Evolutionary conservation across 257 asterid species (phyloP).

Genomic region (Jasminum sambac): DNA sequence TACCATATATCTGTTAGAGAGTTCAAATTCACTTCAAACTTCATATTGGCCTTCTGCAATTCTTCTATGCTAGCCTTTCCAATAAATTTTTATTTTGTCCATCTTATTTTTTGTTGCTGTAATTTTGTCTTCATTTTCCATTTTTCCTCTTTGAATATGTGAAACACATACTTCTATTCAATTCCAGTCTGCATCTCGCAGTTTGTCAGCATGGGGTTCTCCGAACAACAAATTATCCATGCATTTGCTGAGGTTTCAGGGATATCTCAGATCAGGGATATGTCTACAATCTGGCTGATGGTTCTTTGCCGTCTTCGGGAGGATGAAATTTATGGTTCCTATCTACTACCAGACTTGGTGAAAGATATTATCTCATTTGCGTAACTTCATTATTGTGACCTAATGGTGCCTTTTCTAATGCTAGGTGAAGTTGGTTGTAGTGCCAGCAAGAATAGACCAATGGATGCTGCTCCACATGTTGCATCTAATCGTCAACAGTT

Average conservation of each 20-base stretch:
- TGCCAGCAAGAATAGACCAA: slow-evolving; percentile 35
- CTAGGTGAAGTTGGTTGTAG: slow-evolving; percentile 39
- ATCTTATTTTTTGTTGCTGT: slow-evolving; percentile 13
- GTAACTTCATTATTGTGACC: slow-evolving; percentile 15
- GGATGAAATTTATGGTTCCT: slow-evolving; percentile 59
- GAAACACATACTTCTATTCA: slow-evolving; percentile 11
- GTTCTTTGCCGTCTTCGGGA: slow-evolving; percentile 66
- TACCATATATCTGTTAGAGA: background rate
- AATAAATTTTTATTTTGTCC: slow-evolving; percentile 6
- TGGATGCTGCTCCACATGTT: slow-evolving; percentile 32
- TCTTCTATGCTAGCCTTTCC: slow-evolving; percentile 20
- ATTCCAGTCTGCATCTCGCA: slow-evolving; percentile 35
- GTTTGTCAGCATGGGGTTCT: slow-evolving; percentile 66
- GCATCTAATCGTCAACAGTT: slow-evolving; percentile 31
- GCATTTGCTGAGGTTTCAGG: slow-evolving; percentile 53
- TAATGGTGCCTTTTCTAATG: slow-evolving; percentile 26
- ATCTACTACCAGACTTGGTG: background rate
- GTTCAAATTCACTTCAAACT: slow-evolving; percentile 16
- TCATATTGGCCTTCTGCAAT: slow-evolving; percentile 4
- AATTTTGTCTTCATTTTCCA: slow-evolving; percentile 17
- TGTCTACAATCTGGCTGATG: slow-evolving; percentile 60
- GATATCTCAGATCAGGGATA: slow-evolving; percentile 52
- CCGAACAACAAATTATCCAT: slow-evolving; percentile 47
- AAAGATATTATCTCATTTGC: slow-evolving; percentile 20
- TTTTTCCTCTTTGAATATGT: slow-evolving; percentile 16